Base-by-base conservation (phyloP, 495 filamentous ascomycete genomes). In the Cercophora samala region DNA sequence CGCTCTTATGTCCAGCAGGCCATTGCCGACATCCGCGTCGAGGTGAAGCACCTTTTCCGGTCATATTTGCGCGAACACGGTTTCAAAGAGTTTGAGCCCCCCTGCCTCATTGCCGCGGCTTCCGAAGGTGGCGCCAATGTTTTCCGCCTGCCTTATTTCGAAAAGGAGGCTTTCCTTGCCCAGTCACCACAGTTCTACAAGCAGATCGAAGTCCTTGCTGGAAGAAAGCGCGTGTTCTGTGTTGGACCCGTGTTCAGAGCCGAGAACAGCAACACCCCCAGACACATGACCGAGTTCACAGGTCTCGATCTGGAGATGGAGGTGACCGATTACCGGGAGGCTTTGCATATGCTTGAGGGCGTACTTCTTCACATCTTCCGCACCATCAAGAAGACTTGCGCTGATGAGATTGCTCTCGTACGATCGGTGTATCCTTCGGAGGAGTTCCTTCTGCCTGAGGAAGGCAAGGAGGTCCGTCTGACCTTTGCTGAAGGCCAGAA, bases 221-320 rank as follows among this genome's bases (percentile, higher is more conserved):
- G 96, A 62, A 86, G 95, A 77, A 88, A 94, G 75, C 89, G 87
- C 65, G 94, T 99, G 13, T 97, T 91, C 74, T 90, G 93, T 73
- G 89, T 96, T 64, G 92, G 91, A 0, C 73, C 91, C 4, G 94
- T 98, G 9, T 99, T 97, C 88, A 86, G 94, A 74, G 95, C 95
- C 0, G 95, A 98, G 82, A 97, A 98, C 78, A 93, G 90, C 64
- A 97, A 97, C 74, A 99, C 95, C 1, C 92, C 96, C 73, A 85
- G 95, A 62, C 95, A 99, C 78, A 90, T 97, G 88, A 98, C 93
- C 15, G 95, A 97, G 69, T 99, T 97, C 80, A 92, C 91, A 55
- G 95, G 95, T 77, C 90, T 99, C 66, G 95, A 99, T 91, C 82
- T 97, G 73, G 95, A 98, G 76, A 97, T 97, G 91, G 93, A 93